Conservation (phyloP, 768 basidiomycete species). For the Crepidotus variabilis region DNA sequence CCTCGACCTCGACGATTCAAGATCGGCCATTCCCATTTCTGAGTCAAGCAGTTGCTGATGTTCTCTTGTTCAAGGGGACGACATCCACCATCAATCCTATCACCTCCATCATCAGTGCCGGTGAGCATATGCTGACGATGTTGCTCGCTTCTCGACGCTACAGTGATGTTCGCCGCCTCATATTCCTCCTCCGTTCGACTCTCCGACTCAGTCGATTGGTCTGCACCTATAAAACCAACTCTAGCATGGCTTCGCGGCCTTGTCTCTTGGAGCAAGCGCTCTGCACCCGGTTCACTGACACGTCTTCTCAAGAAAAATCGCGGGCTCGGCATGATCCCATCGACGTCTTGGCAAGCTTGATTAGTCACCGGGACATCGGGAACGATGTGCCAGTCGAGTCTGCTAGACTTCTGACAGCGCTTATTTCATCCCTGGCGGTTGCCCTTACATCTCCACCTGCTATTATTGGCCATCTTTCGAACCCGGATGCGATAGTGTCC, state of each 20-base stretch:
- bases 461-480: constrained; percentile 73
- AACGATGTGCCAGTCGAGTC: constrained; percentile 60
- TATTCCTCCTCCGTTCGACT: constrained; percentile 65
- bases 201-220: constrained; percentile 59
- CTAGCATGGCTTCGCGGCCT: constrained; percentile 36
- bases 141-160: constrained; percentile 62
- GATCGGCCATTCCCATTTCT: constrained; percentile 58
- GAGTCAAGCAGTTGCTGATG: constrained; percentile 63
- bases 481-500: constrained; percentile 68
- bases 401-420: constrained; percentile 58
- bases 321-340: constrained; percentile 62
- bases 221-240: constrained; percentile 59
- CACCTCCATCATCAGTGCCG: constrained; percentile 63
- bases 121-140: constrained; percentile 51
- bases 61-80: constrained; percentile 70
- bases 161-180: constrained; percentile 65
- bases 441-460: constrained; percentile 63
- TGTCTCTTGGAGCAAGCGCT: constrained; percentile 77
- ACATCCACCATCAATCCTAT: constrained; percentile 81
- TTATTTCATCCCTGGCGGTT: constrained; percentile 62
- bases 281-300: constrained; percentile 57
- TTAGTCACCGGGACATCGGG: constrained; percentile 63
- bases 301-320: constrained; percentile 40
- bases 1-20: constrained; percentile 20
- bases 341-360: constrained; percentile 67